Evolutionary conservation across 164 flowering plant genomes (phyloP).

Genomic region (Chloranthus sessilifolius): DNA sequence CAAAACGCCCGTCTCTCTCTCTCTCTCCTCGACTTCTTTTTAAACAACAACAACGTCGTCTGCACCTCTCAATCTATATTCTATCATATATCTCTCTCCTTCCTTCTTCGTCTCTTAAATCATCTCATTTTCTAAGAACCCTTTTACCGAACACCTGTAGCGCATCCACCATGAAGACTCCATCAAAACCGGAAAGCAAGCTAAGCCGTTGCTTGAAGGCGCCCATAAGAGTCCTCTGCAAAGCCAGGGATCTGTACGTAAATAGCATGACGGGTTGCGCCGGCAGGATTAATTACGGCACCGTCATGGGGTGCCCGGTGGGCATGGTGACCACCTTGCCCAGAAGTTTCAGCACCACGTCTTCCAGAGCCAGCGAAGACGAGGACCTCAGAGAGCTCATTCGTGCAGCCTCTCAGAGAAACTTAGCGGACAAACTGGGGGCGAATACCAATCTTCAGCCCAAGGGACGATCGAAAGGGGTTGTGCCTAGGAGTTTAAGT

Average conservation of each 20-base stretch:
- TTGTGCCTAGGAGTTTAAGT: slow-evolving; percentile 31
- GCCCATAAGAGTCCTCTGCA: slow-evolving; percentile 30
- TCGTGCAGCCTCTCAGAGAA: slow-evolving; percentile 32
- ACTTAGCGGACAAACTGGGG: slow-evolving; percentile 13
- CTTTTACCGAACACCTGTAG: not conserved
- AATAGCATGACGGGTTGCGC: slow-evolving; percentile 29
- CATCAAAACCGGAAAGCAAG: slow-evolving; percentile 14
- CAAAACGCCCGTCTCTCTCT: slow-evolving; percentile 1
- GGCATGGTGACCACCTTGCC: slow-evolving; percentile 26
- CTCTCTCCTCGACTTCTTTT: not conserved
- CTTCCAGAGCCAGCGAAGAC: slow-evolving; percentile 18
- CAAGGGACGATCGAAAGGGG: not conserved
- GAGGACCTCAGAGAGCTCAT: slow-evolving; percentile 44
- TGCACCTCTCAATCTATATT: not conserved
- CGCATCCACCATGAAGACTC: slow-evolving; percentile 10
- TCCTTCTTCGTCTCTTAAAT: not conserved
- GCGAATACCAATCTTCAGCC: slow-evolving; percentile 1
- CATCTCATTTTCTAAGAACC: not conserved
- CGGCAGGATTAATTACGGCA: slow-evolving; percentile 14
- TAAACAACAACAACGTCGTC: too few species aligned
- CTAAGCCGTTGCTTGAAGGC: slow-evolving; percentile 21
- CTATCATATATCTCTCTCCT: not conserved
- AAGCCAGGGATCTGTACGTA: slow-evolving; percentile 37
- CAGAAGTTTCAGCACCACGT: slow-evolving; percentile 32
- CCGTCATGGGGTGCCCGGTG: slow-evolving; percentile 13